phyloP scores from a whole-genome alignment of 2,329 filamentous ascomycete genomes.

The Drechslerella coelobrocha region DNA sequence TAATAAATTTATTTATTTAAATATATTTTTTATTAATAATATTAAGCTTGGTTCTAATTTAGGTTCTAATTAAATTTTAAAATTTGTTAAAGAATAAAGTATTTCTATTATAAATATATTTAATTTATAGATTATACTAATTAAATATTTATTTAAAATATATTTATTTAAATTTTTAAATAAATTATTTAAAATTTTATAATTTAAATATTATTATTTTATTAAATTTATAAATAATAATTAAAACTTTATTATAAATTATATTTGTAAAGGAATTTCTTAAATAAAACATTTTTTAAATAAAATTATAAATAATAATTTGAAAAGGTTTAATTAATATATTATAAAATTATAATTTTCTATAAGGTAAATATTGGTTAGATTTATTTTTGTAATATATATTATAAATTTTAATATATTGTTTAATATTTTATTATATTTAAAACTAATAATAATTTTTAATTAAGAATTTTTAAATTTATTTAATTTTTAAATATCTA shows the following conservation, averaged over 20 bases:
- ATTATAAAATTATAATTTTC: too few relatives aligned
- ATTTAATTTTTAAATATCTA: too few relatives aligned
- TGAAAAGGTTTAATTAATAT: too few relatives aligned
- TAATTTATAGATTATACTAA: too few relatives aligned
- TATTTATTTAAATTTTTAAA: not conserved
- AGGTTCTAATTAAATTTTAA: not conserved
- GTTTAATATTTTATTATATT: not conserved
- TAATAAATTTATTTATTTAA: not conserved
- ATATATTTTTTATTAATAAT: not conserved
- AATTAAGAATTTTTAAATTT: not conserved
- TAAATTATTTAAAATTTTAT: not conserved
- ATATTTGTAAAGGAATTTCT: too few relatives aligned
- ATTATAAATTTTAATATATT: slow-evolving; percentile 1
- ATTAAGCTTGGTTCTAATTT: too few relatives aligned
- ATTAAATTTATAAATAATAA: slow-evolving; percentile 2
- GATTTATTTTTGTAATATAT: too few relatives aligned
- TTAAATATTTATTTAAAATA: not conserved
- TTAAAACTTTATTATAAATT: not conserved
- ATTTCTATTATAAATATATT: not conserved
- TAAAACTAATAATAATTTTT: slow-evolving; percentile 2
- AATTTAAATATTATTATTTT: slow-evolving; percentile 1
- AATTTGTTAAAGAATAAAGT: not conserved
- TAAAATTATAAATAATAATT: too few relatives aligned
- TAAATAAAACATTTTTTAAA: too few relatives aligned
- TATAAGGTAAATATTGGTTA: too few relatives aligned